Evolutionary conservation across 129 eudicot genomes (phyloP).

Genomic region (Kitagawia praeruptora): DNA sequence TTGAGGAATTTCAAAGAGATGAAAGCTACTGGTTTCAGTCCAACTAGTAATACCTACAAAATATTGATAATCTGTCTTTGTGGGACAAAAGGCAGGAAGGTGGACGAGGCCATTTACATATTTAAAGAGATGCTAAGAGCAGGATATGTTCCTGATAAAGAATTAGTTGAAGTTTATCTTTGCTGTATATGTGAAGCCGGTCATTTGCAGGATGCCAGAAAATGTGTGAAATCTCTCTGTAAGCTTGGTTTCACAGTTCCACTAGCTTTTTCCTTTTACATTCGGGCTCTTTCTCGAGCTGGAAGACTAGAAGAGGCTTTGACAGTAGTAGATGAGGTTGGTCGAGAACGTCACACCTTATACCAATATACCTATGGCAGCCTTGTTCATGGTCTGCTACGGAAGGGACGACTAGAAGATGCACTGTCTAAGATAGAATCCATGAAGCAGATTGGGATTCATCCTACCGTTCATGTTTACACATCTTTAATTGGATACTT

Average conservation of each 20-base stretch:
- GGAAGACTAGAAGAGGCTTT: slow-evolving; percentile 70
- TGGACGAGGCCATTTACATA: slow-evolving; percentile 46
- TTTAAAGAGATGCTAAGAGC: slow-evolving; percentile 50
- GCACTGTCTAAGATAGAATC: slow-evolving; percentile 70
- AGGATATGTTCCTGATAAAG: slow-evolving; percentile 64
- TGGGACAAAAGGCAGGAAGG: slow-evolving; percentile 67
- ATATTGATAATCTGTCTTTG: slow-evolving; percentile 68
- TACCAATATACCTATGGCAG: slow-evolving; percentile 59
- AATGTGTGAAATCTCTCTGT: slow-evolving; percentile 37
- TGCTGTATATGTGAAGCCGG: slow-evolving; percentile 60
- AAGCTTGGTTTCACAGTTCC: slow-evolving; percentile 45
- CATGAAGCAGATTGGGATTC: slow-evolving; percentile 43
- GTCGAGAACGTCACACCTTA: slow-evolving; percentile 31
- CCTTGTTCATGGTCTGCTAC: slow-evolving; percentile 57
- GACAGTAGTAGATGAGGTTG: slow-evolving; percentile 36
- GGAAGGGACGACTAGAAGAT: slow-evolving; percentile 37
- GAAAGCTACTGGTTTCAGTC: slow-evolving; percentile 58
- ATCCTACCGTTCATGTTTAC: slow-evolving; percentile 73
- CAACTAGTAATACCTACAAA: slow-evolving; percentile 58
- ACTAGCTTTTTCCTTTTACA: slow-evolving; percentile 47
- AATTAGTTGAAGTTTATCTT: slow-evolving; percentile 51
- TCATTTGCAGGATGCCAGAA: slow-evolving; percentile 43
- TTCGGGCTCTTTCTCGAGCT: slow-evolving; percentile 71
- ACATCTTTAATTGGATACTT: slow-evolving; percentile 60
- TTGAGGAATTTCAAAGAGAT: slow-evolving; percentile 48